Base-by-base conservation (phyloP, 2,329 filamentous ascomycete genomes). In the Penicillium sp. region DNA sequence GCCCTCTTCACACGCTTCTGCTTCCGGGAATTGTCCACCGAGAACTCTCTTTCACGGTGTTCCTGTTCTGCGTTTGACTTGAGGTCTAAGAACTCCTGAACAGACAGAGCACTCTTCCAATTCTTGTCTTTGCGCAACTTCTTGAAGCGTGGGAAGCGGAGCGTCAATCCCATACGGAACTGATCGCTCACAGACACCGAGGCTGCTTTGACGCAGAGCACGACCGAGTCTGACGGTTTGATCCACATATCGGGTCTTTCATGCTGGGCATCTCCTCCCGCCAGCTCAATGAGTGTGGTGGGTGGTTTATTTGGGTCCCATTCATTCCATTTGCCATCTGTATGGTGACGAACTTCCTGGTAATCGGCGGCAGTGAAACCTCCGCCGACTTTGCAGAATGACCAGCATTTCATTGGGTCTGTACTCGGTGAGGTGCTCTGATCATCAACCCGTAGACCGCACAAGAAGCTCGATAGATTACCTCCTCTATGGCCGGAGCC, bases 371-470 rank as follows among this genome's bases (percentile, higher is more conserved):
- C 89, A 14, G 86, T 88, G 74, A 98, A 93, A 0, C 95, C 95
- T 56, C 95, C 95, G n/a, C 95, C 95, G 16, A 99, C 95, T 76
- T 95, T 97, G 83, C 93, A 96, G 79, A 99, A 97, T n/a, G 93
- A 97, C 70, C 88, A 91, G 71, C 88, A 96, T 75, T 92, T 93
- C 77, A 91, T 89, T 0, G 87, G 84, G 63, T 87, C 84, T 5
- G 75, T 70, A 11, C 79, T 80, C 26, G 77, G 76, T 38, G 82
- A 79, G 37, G 89, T 83, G 35, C 90, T 84, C 62, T 88, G 85
- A 65, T 90, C 85, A 55, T 92, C 88, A 0, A 89, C 88, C 30
- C 92, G 85, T 8, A 99, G 80, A 0, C 93, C 95, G 71, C 94
- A 97, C n/a, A 99, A 76, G 72, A 94, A 99, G 63, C 89, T 95